These are phyloP conservation scores for Colletotrichum trifolii DNA, from an alignment of 2,329 filamentous ascomycete species.

Conservation along the genomic window DNA sequence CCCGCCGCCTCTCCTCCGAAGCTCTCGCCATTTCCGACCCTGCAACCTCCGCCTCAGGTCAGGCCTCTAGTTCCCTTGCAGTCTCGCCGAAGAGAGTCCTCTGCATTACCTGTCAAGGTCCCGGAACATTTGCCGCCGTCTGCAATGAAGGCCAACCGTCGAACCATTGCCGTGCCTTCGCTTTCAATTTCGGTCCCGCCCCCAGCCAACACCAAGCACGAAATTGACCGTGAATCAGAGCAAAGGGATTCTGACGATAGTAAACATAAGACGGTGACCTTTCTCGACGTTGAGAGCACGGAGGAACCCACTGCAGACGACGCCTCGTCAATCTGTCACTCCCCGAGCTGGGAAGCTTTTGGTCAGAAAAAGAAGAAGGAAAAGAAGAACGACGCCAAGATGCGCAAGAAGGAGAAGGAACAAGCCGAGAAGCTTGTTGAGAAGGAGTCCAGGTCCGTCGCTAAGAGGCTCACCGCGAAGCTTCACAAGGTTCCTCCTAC, in stretches of 20 bases:
- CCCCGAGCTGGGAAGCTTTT: conserved; percentile 71
- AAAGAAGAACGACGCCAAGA: conserved; percentile 57
- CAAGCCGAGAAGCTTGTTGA: conserved; percentile 45
- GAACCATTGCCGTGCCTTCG: conserved; percentile 39
- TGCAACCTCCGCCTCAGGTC: conserved; percentile 19
- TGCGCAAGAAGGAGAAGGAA: conserved; percentile 56
- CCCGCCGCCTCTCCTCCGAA: conserved; percentile 18
- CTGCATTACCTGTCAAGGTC: conserved; percentile 9
- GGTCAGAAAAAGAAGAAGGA: conserved; percentile 64
- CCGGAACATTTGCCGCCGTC: conserved; percentile 24
- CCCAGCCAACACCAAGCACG: conserved; percentile 15
- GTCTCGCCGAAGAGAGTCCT: conserved; percentile 33
- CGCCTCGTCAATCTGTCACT: conserved; percentile 67
- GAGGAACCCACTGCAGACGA: conserved; percentile 53
- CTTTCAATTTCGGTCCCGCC: conserved; percentile 48
- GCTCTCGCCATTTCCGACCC: conserved; percentile 28
- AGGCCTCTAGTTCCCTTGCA: conserved; percentile 32
- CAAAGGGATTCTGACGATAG: conserved; percentile 39
- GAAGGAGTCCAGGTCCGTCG: conserved; percentile 50
- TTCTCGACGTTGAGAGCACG: conserved; percentile 47
- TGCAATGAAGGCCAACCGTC: conserved; percentile 31
- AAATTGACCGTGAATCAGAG: conserved; percentile 34
- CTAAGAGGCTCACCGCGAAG: conserved; percentile 48
- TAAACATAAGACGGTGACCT: conserved; percentile 54
- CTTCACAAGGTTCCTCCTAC: conserved; percentile 51